These are phyloP conservation scores for Saccharomycopsis malanga DNA, from an alignment of 805 yeast genomes.

Conservation along the genomic window DNA sequence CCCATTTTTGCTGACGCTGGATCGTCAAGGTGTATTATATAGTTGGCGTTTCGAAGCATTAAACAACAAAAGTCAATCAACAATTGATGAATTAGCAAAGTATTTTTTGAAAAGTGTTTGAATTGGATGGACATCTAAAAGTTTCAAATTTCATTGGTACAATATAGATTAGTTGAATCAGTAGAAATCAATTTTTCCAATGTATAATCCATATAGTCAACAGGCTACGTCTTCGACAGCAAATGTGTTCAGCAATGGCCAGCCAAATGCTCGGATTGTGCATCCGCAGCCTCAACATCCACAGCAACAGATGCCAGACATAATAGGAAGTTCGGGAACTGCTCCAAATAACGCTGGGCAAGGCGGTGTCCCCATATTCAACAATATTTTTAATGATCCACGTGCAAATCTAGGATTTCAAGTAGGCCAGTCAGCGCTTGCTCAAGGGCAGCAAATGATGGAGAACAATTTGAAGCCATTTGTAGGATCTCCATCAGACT, in stretches of 20 bases:
- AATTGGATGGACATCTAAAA: too few relatives aligned
- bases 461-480: slow-evolving; percentile 58
- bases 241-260: neutral
- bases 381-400: slow-evolving; percentile 62
- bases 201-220: slow-evolving; percentile 15
- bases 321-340: neutral
- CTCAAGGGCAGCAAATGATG: slow-evolving; percentile 72
- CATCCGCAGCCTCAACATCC: slow-evolving; percentile 16
- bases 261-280: slow-evolving; percentile 4
- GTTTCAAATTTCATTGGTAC: too few relatives aligned
- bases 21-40: too few relatives aligned
- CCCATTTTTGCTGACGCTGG: too few relatives aligned
- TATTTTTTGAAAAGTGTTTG: too few relatives aligned
- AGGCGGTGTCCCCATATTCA: neutral
- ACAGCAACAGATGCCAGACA: slow-evolving; percentile 5
- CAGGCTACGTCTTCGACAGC: slow-evolving; percentile 11
- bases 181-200: too few relatives aligned
- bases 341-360: neutral
- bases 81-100: too few relatives aligned
- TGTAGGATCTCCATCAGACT: slow-evolving; percentile 35
- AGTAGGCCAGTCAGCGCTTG: slow-evolving; percentile 78
- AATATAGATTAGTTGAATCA: too few relatives aligned
- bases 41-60: too few relatives aligned
- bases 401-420: slow-evolving; percentile 80
- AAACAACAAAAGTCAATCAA: too few relatives aligned